Evolutionary conservation across 257 asterid genomes (phyloP), one percentile per base, ranked within the genome.

Genomic region (Solanum microdontum): DNA sequence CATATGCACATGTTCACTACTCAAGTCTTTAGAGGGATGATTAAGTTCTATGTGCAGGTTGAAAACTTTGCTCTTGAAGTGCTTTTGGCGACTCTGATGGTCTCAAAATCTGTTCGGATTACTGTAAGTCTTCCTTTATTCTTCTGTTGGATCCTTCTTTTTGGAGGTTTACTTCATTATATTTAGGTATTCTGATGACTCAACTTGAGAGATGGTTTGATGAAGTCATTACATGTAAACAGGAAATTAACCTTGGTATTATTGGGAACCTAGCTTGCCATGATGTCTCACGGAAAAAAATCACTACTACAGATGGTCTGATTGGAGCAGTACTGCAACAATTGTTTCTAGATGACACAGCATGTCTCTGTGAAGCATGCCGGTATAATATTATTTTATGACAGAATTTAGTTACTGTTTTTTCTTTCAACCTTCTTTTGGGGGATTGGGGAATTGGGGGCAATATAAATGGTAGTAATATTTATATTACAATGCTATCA

Each of bases 191-290:
- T 72, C 84, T 45, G 69, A 51, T 48, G 40, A 19, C 85, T 82
- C 43, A 82, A 51, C 3, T 82, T 48, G 85, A 80, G 21, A 10
- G 43, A 82, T 82, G 70, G 72, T 55, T 55, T 84, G 66, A 76
- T 32, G 88, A 69, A 37, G 73, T 89, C 66, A 26, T 33, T 90
- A 36, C n/a, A n/a, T 73, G 86, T 88, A 88, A 75, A 55, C 94
- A 97, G 99, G 99, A 97, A 93, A 96, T 96, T 87, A 88, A 93
- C 91, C 98, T 97, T 74, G 99, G 99, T 88, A 96, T 97, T 43
- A 92, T 95, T 74, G 99, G 98, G 82, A 97, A 96, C 91, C 94
- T 96, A 80, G 96, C 99, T 90, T 97, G 99, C 94, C 98, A 97
- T 92, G 98, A 95, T 84, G 88, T 88, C 33, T 73, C 94, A 17